Conservation (phyloP, 2,329 filamentous ascomycete species). For the Pseudogymnoascus verrucosus region DNA sequence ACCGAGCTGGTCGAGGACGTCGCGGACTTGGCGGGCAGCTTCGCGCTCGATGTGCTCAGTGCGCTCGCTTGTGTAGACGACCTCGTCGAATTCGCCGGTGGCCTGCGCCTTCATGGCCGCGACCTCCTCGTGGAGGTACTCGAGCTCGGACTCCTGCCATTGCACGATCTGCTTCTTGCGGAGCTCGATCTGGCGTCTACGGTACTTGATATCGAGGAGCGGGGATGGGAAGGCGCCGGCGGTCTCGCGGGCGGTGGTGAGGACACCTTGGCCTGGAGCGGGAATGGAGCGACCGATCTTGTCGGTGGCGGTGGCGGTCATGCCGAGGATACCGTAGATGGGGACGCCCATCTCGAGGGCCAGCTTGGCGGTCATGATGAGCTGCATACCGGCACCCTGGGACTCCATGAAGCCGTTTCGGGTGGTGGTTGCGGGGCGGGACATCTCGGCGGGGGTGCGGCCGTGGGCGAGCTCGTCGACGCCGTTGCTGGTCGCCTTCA, state of each 20-base stretch:
- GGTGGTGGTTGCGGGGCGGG: constrained; percentile 91
- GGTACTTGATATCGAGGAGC: constrained; percentile 94
- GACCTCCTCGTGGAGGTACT: constrained; percentile 89
- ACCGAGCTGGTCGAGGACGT: constrained; percentile 83
- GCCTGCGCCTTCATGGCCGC: constrained; percentile 80
- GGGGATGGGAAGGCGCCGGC: constrained; percentile 90
- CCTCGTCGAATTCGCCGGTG: constrained; percentile 63
- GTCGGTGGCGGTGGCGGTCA: constrained; percentile 94
- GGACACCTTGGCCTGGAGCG: constrained; percentile 90
- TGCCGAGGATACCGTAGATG: constrained; percentile 87
- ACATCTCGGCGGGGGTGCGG: constrained; percentile 95
- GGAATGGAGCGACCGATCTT: constrained; percentile 98
- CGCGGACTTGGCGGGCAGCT: constrained; percentile 83
- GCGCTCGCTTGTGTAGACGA: constrained; percentile 79
- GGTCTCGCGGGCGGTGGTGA: constrained; percentile 89
- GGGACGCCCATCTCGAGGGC: constrained; percentile 98
- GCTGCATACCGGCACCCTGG: constrained; percentile 94
- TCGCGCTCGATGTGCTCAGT: constrained; percentile 80
- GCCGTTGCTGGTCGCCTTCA: constrained; percentile 98
- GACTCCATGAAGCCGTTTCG: constrained; percentile 99
- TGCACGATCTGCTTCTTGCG: constrained; percentile 90
- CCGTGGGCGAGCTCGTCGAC: constrained; percentile 94
- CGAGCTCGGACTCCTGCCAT: constrained; percentile 91
- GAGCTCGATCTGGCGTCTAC: constrained; percentile 86
- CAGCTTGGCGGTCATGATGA: constrained; percentile 96